phyloP scores from a whole-genome alignment of 2,329 filamentous ascomycete species.

The Ceratocystiopsis sp. region DNA sequence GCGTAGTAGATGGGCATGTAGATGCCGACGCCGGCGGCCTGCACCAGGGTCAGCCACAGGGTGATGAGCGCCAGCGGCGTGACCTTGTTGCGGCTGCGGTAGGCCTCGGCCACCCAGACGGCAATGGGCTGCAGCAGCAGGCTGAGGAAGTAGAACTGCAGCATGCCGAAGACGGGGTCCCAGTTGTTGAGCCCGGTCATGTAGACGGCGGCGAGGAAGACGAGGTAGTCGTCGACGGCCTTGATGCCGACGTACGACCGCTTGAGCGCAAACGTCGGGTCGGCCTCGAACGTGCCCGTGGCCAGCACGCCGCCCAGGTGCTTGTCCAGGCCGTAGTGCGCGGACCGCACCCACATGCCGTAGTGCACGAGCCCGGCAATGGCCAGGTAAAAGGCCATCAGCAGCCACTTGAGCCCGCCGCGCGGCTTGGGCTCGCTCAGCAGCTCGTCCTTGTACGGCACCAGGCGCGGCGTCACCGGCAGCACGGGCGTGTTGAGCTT shows the following conservation, averaged over 20 bases:
- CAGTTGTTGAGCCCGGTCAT: slow-evolving; percentile 1
- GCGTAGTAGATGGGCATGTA: slow-evolving; percentile 6
- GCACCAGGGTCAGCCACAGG: slow-evolving; percentile 2
- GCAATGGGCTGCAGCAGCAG: slow-evolving; percentile 1
- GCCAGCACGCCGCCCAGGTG: slow-evolving; percentile 1
- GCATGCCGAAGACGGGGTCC: slow-evolving; percentile 2
- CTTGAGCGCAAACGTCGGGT: slow-evolving; percentile 1
- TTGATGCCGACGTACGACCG: slow-evolving; percentile 2
- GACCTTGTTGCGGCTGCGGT: slow-evolving; percentile 5
- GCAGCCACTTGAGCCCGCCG: background rate
- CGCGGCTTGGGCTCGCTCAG: background rate
- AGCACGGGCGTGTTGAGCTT: slow-evolving; percentile 1
- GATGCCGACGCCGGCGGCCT: slow-evolving; percentile 4
- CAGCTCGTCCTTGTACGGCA: slow-evolving; percentile 8
- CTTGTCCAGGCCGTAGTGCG: background rate
- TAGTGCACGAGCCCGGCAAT: slow-evolving; percentile 1
- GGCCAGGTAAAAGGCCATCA: slow-evolving; percentile 1
- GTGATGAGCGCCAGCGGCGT: slow-evolving; percentile 3
- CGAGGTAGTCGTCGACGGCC: slow-evolving; percentile 3
- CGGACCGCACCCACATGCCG: slow-evolving; percentile 1
- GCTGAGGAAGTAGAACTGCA: slow-evolving; percentile 4
- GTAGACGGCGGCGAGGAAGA: slow-evolving; percentile 3
- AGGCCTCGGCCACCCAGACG: slow-evolving; percentile 8
- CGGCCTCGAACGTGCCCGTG: slow-evolving; percentile 1
- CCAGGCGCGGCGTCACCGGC: slow-evolving; percentile 1